Percentiles rank a stretch among this genome's conserved stretches.
Evolutionary conservation across 2,329 filamentous ascomycete genomes (phyloP).

Genomic region (Colletotrichum simmondsii): DNA sequence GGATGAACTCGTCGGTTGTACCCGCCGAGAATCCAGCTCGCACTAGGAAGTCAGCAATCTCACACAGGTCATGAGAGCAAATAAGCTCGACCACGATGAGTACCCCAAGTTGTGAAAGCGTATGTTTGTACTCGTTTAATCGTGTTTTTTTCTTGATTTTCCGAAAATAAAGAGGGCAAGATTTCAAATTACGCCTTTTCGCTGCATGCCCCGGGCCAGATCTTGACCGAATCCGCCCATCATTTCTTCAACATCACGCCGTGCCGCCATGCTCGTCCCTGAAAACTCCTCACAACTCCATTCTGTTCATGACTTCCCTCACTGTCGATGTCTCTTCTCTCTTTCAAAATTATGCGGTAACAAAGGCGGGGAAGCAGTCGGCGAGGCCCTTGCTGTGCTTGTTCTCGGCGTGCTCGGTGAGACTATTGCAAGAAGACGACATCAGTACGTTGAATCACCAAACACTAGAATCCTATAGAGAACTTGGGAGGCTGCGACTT

Average conservation of each 20-base stretch:
- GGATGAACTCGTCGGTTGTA: neutral
- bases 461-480: no score
- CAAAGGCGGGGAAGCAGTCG: slow-evolving; percentile 75
- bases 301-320: neutral
- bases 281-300: neutral
- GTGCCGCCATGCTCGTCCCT: neutral
- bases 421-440: slow-evolving; percentile 48
- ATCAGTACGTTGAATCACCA: slow-evolving; percentile 11
- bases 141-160: slow-evolving; percentile 16
- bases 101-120: neutral
- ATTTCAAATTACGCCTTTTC: slow-evolving; percentile 34
- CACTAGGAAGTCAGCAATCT: neutral
- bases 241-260: neutral
- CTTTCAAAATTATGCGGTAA: slow-evolving; percentile 34
- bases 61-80: neutral
- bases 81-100: neutral
- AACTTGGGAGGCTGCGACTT: slow-evolving; percentile 43
- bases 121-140: slow-evolving; percentile 11
- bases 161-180: slow-evolving; percentile 26
- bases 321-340: neutral
- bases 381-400: slow-evolving; percentile 79
- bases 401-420: slow-evolving; percentile 78
- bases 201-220: slow-evolving; percentile 26
- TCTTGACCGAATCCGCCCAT: slow-evolving; percentile 4
- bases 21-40: neutral